Base-by-base conservation (phyloP, 352 stramenopile species). In the Pythium periplocum region DNA sequence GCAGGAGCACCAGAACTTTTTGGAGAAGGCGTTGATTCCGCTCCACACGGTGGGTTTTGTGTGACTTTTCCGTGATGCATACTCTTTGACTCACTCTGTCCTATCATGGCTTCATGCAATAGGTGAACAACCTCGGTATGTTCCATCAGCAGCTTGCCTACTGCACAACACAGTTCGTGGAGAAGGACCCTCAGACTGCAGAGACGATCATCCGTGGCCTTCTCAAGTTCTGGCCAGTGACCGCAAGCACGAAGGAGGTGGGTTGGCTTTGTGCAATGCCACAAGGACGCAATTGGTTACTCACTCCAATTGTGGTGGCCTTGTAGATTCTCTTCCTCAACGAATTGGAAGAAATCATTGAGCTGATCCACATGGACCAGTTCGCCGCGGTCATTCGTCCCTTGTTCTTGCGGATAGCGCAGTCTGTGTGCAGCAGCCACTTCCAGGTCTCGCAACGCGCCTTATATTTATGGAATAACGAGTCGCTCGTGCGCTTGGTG, bases 111-210 rank as follows among this genome's bases (percentile, higher is more conserved):
- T 26, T 26, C 17, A 26, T 26, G 36, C 86, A 48, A n/a, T 31
- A 54, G 48, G 48, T 54, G 35, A 37, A 37, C 48, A 54, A 54
- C 48, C 38, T 54, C 36, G 48, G 81, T 44, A 84, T 98, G 53
- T 99, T 99, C 74, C 96, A 99, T 69, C 96, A 99, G 71, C 97
- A 99, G 62, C 82, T 99, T 8, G 98, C 94, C 6, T 99, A 99
- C 75, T 99, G 97, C 81, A 98, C 99, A 58, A 98, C 97, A 64
- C 96, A 99, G 72, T 99, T 99, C 70, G 95, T 99, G 45, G 96
- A 99, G 73, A 99, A 99, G 70, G 97, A 99, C 70, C 91, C 95
- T 0, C 88, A 98, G 61, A 98, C 95, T 44, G 94, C 93, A 8
- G 96, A 97, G 45, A 86, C 90, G 6, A 97, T 98, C 50, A 88